Percentiles rank a stretch among this genome's conserved stretches.
These are phyloP conservation scores for Yamadazyma conglobata DNA, from an alignment of 1,139 yeast species.

Conservation along the genomic window DNA sequence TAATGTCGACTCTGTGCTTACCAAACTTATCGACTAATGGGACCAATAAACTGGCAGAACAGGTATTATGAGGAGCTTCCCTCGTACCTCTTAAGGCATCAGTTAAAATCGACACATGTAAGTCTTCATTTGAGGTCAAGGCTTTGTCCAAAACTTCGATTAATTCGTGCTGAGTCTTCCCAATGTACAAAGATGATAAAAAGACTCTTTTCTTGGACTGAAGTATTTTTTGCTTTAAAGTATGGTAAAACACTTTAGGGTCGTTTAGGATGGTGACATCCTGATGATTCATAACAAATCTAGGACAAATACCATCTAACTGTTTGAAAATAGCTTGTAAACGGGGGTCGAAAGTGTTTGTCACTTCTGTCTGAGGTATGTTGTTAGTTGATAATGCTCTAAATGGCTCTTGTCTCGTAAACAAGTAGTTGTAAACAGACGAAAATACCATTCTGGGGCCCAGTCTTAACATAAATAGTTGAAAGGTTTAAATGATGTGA, in stretches of 20 bases:
- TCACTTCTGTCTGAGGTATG: slow-evolving; percentile 5
- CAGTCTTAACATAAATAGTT: slow-evolving; percentile 2
- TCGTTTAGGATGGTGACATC: slow-evolving; percentile 61
- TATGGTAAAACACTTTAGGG: slow-evolving; percentile 68
- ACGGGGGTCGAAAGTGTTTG: slow-evolving; percentile 43
- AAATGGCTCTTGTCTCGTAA: slow-evolving; percentile 7
- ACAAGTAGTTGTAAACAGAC: slow-evolving; percentile 11
- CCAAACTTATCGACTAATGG: slow-evolving; percentile 66
- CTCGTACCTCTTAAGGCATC: slow-evolving; percentile 94
- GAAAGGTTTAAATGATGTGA: too few species aligned
- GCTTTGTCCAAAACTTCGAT: slow-evolving; percentile 60
- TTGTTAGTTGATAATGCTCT: slow-evolving; percentile 7
- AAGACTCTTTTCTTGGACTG: slow-evolving; percentile 62
- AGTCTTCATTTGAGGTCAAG: slow-evolving; percentile 50
- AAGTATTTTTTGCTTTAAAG: slow-evolving; percentile 54
- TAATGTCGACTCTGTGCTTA: slow-evolving; percentile 65
- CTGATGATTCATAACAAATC: slow-evolving; percentile 57
- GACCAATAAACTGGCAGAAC: slow-evolving; percentile 74
- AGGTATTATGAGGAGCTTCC: slow-evolving; percentile 69
- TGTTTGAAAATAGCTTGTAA: slow-evolving; percentile 50
- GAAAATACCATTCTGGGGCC: slow-evolving; percentile 5
- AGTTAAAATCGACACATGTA: slow-evolving; percentile 69
- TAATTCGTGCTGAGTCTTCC: slow-evolving; percentile 76
- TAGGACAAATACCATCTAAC: slow-evolving; percentile 64
- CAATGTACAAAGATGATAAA: slow-evolving; percentile 82